Evolutionary conservation across 345 rosid species (phyloP).

Genomic region (Linum lewisii): DNA sequence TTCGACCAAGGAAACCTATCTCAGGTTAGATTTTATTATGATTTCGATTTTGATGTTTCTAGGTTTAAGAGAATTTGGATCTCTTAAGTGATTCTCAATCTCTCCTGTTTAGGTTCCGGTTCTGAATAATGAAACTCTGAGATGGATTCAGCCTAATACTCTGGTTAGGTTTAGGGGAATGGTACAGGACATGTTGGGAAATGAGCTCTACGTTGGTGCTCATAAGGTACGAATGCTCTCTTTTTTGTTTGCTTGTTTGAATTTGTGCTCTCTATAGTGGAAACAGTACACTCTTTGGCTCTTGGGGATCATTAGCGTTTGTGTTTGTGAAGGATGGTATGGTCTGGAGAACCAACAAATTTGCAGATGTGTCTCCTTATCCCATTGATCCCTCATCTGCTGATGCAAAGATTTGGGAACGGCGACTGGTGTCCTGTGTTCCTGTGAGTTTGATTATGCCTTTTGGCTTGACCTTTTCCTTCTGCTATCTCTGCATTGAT

Average conservation of each 20-base stretch:
- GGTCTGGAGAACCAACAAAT: conserved; percentile 87
- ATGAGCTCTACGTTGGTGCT: conserved; percentile 91
- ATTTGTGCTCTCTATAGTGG: not conserved
- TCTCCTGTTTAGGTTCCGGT: conserved; percentile 47
- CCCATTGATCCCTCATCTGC: conserved; percentile 46
- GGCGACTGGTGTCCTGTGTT: conserved; percentile 66
- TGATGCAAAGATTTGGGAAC: conserved; percentile 74
- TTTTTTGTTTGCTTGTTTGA: not conserved
- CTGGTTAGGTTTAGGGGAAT: conserved; percentile 84
- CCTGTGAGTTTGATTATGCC: conserved; percentile 52
- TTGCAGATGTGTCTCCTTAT: conserved; percentile 44
- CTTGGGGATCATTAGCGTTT: not conserved
- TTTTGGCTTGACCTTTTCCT: not conserved
- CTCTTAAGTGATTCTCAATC: not conserved
- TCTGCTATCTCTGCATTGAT: too few relatives aligned
- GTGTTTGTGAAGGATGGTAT: conserved; percentile 43
- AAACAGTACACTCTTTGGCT: not conserved
- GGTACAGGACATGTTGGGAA: conserved; percentile 96
- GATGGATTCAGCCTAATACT: conserved; percentile 51
- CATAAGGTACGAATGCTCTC: conserved; percentile 34
- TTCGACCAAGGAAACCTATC: conserved; percentile 49
- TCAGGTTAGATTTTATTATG: conserved; percentile 24
- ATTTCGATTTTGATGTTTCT: not conserved
- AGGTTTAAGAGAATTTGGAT: not conserved
- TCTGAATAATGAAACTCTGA: conserved; percentile 37